Conservation (phyloP, 78 protist species). For the Emiliania huxleyi region DNA sequence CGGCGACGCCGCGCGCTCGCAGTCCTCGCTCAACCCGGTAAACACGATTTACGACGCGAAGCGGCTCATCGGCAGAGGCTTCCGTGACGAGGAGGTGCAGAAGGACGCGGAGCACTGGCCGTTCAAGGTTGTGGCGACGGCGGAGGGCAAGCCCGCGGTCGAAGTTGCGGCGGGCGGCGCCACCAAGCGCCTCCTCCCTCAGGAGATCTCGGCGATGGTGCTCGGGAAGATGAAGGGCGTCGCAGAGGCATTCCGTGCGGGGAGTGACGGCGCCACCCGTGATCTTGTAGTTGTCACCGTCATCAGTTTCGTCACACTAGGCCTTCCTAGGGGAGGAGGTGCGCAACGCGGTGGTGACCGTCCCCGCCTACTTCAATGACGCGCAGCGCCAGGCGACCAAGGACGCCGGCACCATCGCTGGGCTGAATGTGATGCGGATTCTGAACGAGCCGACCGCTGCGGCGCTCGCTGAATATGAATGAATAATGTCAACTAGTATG, state of each 20-base stretch:
- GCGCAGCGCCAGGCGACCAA: conserved; percentile 91
- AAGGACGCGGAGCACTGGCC: conserved; percentile 90
- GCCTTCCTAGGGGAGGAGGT: conserved; percentile 75
- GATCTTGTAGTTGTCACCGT: no score
- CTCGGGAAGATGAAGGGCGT: conserved; percentile 77
- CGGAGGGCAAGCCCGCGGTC: conserved; percentile 82
- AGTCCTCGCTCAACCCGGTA: conserved; percentile 61
- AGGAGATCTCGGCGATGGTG: conserved; percentile 76
- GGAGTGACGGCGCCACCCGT: no score
- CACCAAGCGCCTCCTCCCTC: conserved; percentile 82
- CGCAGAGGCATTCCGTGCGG: no score
- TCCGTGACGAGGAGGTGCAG: conserved; percentile 68
- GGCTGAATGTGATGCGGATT: conserved; percentile 74
- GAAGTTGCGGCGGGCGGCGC: conserved; percentile 82
- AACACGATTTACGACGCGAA: conserved; percentile 84
- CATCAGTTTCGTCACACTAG: no score
- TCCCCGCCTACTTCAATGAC: conserved; percentile 83
- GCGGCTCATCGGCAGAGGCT: conserved; percentile 76
- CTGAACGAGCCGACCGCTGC: conserved; percentile 61
- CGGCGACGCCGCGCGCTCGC: conserved; percentile 79
- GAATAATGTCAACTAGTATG: no score
- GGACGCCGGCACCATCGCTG: conserved; percentile 98
- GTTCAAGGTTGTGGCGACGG: conserved; percentile 82
- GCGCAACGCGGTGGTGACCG: conserved; percentile 82
- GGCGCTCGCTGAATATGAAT: no score